Evolutionary conservation across 257 asterid genomes (phyloP).

Genomic region (Solanum ossicruentum): DNA sequence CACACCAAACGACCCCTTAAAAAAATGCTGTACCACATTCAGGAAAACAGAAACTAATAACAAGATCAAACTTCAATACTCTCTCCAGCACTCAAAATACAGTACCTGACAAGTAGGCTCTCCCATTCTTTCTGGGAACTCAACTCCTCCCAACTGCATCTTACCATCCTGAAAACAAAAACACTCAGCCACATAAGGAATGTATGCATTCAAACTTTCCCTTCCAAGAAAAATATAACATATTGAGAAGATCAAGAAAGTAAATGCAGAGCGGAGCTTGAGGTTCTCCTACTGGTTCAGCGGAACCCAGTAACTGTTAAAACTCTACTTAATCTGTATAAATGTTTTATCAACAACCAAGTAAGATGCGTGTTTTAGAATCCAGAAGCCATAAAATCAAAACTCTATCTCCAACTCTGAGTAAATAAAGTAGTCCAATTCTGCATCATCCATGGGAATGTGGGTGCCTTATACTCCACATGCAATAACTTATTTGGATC

Average conservation of each 20-base stretch:
- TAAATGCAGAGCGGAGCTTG: background rate
- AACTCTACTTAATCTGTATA: background rate
- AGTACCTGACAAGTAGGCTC: conserved; percentile 78
- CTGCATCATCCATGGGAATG: background rate
- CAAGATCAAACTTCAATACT: background rate
- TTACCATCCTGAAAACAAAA: conserved; percentile 11
- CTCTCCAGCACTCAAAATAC: background rate
- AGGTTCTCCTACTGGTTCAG: background rate
- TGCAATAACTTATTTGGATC: background rate
- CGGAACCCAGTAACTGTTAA: background rate
- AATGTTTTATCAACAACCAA: background rate
- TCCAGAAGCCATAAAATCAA: background rate
- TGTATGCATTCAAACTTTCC: background rate
- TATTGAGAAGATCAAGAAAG: background rate
- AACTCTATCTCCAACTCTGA: background rate
- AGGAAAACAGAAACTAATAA: background rate
- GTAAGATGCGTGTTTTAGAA: background rate
- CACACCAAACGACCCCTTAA: background rate
- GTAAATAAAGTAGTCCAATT: background rate
- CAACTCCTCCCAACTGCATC: conserved; percentile 37
- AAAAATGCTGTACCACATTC: background rate
- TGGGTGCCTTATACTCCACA: background rate
- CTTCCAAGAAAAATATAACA: background rate
- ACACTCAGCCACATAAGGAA: background rate
- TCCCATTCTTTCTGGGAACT: conserved; percentile 77